phyloP scores from a whole-genome alignment of 1,284 basidiomycete genomes.

The Cryptococcus sp. region DNA sequence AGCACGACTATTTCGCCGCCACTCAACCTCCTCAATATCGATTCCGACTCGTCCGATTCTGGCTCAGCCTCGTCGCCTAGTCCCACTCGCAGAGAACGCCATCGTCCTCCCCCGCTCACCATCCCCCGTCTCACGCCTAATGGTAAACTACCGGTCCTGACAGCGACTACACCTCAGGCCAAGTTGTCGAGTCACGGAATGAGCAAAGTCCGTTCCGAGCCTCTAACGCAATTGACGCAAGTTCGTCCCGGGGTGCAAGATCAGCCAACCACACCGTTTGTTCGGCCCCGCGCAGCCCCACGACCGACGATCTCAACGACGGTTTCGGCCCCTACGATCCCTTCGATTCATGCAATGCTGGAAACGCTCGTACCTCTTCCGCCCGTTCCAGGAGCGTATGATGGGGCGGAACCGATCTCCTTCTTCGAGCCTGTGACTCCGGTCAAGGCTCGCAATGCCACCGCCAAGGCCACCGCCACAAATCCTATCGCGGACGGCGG shows the following conservation, averaged over 20 bases:
- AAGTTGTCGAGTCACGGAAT: too few relatives aligned
- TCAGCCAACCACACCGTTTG: slow-evolving; percentile 28
- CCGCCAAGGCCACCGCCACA: too few relatives aligned
- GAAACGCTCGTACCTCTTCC: neutral
- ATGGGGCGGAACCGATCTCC: slow-evolving; percentile 8
- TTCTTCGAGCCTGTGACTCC: slow-evolving; percentile 41
- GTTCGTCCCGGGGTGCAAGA: too few relatives aligned
- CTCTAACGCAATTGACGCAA: too few relatives aligned
- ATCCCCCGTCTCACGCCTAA: slow-evolving; percentile 8
- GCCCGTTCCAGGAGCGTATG: neutral
- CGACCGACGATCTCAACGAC: neutral
- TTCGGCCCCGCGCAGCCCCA: slow-evolving; percentile 29
- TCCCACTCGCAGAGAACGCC: too few relatives aligned
- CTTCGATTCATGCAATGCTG: slow-evolving; percentile 8
- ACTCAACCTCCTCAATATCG: too few relatives aligned
- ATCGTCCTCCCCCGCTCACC: slow-evolving; percentile 16
- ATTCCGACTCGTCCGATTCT: too few relatives aligned
- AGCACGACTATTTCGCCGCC: too few relatives aligned
- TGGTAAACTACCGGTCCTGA: slow-evolving; percentile 12
- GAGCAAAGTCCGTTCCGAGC: too few relatives aligned
- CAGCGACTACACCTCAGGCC: slow-evolving; percentile 7
- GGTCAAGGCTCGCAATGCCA: neutral
- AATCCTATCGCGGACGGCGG: too few relatives aligned
- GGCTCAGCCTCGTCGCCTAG: too few relatives aligned
- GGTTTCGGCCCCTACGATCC: neutral